Base-by-base conservation (phyloP, 805 yeast genomes). In the Danielozyma ontarioensis region DNA sequence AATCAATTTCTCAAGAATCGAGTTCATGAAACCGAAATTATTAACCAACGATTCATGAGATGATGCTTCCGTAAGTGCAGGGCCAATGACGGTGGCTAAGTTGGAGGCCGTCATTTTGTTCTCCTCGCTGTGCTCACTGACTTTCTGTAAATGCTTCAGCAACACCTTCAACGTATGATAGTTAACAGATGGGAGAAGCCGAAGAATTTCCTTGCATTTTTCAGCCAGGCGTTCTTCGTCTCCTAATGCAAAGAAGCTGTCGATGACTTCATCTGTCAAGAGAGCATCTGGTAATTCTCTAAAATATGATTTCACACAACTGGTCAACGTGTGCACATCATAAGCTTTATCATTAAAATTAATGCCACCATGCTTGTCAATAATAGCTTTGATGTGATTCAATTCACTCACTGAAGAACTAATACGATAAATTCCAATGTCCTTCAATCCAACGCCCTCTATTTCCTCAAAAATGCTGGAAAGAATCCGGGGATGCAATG, bases 81-180 rank as follows among this genome's bases (percentile, higher is more conserved):
- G 80, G 2, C 80, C 80, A 41, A 90, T 82, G 5, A 90, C 96
- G 35, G 94, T 90, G 4, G 96, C 95, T 49, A 90, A 62, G 52
- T 90, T 90, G 2, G 87, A 80, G 3, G 95, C 76, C 35, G 82
- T 85, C 97, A 90, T 90, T 53, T 80, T 80, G 60, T 90, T 90
- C 29, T 61, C 62, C 8, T 74, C 78, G 28, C 80, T 78, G 49
- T 77, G 78, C 37, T 71, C 72, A 34, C 83, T 79, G 16, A 90
- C 80, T 43, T 70, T 71, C 42, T 72, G 68, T 62, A 89, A 70
- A 61, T 89, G 97, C 27, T 68, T 60, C 25, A 83, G 68, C 34
- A 90, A 64, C 31, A 83, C 60, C 48, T 76, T 76, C 53, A 90
- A 65, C 6, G 90, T 70, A 33, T 75, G 73, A 49, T 74, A 85